Evolutionary conservation across 306 rosid species (phyloP).

Genomic region (Benincasa hispida): DNA sequence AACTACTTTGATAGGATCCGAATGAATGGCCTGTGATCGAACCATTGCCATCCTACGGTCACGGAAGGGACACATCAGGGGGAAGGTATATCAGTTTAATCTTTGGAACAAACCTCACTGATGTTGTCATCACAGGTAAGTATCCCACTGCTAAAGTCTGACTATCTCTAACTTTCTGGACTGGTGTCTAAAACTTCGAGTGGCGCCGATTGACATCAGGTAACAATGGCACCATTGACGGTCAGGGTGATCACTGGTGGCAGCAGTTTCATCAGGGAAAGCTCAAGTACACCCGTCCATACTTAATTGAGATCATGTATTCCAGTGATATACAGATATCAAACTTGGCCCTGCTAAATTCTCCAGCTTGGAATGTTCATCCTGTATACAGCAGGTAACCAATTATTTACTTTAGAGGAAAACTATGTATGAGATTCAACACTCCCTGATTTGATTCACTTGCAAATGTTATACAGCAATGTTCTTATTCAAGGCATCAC

Average conservation of each 20-base stretch:
- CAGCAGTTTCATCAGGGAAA: slow-evolving; percentile 35
- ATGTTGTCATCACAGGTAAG: slow-evolving; percentile 28
- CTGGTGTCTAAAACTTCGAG: not conserved
- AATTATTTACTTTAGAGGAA: not conserved
- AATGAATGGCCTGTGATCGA: slow-evolving; percentile 29
- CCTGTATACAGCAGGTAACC: slow-evolving; percentile 36
- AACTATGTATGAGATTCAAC: not conserved
- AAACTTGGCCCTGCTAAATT: slow-evolving; percentile 27
- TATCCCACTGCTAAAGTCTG: not conserved
- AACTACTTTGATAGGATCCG: slow-evolving; percentile 12
- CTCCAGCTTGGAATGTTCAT: slow-evolving; percentile 41
- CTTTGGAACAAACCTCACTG: slow-evolving; percentile 36
- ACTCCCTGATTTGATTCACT: not conserved
- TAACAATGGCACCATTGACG: slow-evolving; percentile 35
- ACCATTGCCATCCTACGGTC: slow-evolving; percentile 32
- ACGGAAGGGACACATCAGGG: slow-evolving; percentile 35
- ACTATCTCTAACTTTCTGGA: not conserved
- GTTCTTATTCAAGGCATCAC: slow-evolving; percentile 33
- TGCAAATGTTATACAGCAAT: slow-evolving; percentile 18
- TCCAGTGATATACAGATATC: slow-evolving; percentile 23
- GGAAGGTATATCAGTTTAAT: slow-evolving; percentile 31
- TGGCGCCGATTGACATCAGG: slow-evolving; percentile 11
- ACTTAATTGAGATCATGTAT: slow-evolving; percentile 33
- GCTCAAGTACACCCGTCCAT: slow-evolving; percentile 37
- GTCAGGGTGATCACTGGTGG: slow-evolving; percentile 38